Evolutionary conservation across 1,284 basidiomycete species (phyloP).

Genomic region (Trichosporon asahii): DNA sequence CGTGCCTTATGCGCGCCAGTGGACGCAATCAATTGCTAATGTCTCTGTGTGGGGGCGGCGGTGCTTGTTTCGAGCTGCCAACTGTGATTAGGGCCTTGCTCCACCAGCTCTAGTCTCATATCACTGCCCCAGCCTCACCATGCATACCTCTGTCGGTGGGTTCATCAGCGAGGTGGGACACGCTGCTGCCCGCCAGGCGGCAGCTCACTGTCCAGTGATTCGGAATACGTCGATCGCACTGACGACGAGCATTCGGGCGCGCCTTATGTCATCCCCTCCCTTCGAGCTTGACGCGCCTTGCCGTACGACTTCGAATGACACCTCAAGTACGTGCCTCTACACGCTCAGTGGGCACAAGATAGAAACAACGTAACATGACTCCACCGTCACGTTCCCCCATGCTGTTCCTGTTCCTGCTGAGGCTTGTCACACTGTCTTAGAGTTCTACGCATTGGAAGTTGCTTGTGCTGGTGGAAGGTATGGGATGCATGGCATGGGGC

Average conservation of each 20-base stretch:
- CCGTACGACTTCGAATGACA: neutral
- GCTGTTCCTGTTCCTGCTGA: neutral
- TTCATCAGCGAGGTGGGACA: neutral
- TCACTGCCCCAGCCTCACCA: too few relatives aligned
- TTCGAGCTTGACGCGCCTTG: neutral
- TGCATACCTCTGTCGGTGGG: too few relatives aligned
- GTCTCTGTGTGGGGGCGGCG: neutral
- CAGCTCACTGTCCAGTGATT: neutral
- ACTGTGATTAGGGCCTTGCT: neutral
- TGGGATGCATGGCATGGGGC: too few relatives aligned
- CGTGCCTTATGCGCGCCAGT: neutral
- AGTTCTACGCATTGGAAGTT: too few relatives aligned
- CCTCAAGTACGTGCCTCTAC: too few relatives aligned
- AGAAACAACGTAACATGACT: neutral
- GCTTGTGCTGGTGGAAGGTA: too few relatives aligned
- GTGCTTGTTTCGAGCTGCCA: neutral
- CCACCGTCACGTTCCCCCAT: neutral
- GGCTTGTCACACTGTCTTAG: too few relatives aligned
- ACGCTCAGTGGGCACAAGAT: neutral
- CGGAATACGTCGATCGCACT: constrained; percentile 1
- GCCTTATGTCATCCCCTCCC: neutral
- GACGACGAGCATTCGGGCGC: neutral
- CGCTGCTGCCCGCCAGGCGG: neutral
- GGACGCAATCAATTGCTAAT: neutral
- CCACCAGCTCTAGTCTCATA: too few relatives aligned